These are phyloP conservation scores for Aspergillus pseudoterreus DNA, from an alignment of 2,329 filamentous ascomycete species.

Conservation along the genomic window DNA sequence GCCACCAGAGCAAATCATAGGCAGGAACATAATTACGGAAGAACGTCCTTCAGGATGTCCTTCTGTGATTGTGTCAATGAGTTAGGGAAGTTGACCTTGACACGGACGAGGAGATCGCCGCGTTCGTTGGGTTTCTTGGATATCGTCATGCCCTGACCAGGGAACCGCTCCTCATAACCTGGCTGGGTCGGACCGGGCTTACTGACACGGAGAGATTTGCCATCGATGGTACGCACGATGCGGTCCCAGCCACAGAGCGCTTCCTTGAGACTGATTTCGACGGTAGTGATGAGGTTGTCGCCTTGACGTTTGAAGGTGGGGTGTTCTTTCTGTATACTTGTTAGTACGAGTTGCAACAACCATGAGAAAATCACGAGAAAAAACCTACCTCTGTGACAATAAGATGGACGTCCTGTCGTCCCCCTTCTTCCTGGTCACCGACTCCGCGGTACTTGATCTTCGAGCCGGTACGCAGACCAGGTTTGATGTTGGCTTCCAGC, in stretches of 20 bases:
- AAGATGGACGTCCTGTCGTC: slow-evolving; percentile 92
- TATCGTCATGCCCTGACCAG: slow-evolving; percentile 87
- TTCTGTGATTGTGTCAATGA: slow-evolving; percentile 75
- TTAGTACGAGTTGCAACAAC: slow-evolving; percentile 34
- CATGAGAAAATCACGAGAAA: neutral
- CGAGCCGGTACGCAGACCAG: slow-evolving; percentile 90
- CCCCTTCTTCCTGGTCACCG: slow-evolving; percentile 96
- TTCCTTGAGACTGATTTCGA: slow-evolving; percentile 87
- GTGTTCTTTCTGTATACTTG: slow-evolving; percentile 69
- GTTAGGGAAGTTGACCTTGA: slow-evolving; percentile 89
- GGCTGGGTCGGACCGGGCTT: slow-evolving; percentile 83
- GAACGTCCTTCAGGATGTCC: slow-evolving; percentile 71
- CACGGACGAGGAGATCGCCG: slow-evolving; percentile 83
- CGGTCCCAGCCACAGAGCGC: slow-evolving; percentile 90
- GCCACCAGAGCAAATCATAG: neutral
- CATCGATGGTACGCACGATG: slow-evolving; percentile 91
- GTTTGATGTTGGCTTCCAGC: slow-evolving; percentile 91
- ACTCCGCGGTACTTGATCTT: slow-evolving; percentile 98
- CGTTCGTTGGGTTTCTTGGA: slow-evolving; percentile 82
- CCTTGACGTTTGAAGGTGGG: slow-evolving; percentile 80
- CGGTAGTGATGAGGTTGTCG: slow-evolving; percentile 74
- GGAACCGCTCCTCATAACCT: slow-evolving; percentile 75
- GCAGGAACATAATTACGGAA: slow-evolving; percentile 44
- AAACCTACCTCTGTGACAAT: slow-evolving; percentile 84
- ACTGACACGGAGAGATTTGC: slow-evolving; percentile 74